A percentile compares a stretch with the other conserved stretches of the same genome.
Evolutionary conservation across 2,329 filamentous ascomycete species (phyloP).

Genomic region (Hawksworthiomyces lignivorus): DNA sequence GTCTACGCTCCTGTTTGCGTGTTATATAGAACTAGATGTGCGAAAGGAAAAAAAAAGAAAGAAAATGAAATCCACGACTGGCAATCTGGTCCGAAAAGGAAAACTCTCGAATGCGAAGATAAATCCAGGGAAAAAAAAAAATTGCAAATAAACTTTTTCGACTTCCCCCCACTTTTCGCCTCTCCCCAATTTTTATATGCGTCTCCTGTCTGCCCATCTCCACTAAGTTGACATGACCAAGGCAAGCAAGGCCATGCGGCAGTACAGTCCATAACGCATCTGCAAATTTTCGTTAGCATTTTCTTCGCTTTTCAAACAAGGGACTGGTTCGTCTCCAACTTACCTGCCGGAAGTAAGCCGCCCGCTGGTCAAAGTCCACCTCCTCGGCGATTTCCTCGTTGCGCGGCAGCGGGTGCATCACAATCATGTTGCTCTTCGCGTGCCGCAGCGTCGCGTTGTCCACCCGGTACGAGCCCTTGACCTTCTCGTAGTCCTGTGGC

Average conservation of each 20-base stretch:
- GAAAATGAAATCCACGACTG: conserved; percentile 1
- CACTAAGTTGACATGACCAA: conserved; percentile 65
- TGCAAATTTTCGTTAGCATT: conserved; percentile 27
- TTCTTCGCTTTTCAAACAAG: not conserved
- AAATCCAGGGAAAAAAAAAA: conserved; percentile 1
- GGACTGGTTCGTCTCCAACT: conserved; percentile 33
- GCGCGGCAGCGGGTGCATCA: conserved; percentile 90
- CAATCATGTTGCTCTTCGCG: conserved; percentile 86
- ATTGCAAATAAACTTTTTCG: conserved; percentile 8
- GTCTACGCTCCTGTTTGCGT: conserved; percentile 15
- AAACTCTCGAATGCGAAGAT: too few species aligned
- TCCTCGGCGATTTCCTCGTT: conserved; percentile 92
- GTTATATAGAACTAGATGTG: conserved; percentile 5
- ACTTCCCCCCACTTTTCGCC: not conserved
- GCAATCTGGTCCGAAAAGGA: not conserved
- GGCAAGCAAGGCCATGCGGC: conserved; percentile 92
- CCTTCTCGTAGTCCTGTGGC: conserved; percentile 68
- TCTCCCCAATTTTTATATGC: too few species aligned
- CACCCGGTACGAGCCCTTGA: conserved; percentile 84
- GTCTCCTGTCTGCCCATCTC: too few species aligned
- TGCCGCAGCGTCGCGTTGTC: conserved; percentile 85
- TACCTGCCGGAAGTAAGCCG: conserved; percentile 98
- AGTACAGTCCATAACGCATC: conserved; percentile 98
- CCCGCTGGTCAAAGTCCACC: conserved; percentile 93
- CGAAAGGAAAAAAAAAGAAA: conserved; percentile 3